Evolutionary conservation across 331 rosid genomes (phyloP), one percentile per base, ranked within the genome.

Genomic region (Telfairia occidentalis): DNA sequence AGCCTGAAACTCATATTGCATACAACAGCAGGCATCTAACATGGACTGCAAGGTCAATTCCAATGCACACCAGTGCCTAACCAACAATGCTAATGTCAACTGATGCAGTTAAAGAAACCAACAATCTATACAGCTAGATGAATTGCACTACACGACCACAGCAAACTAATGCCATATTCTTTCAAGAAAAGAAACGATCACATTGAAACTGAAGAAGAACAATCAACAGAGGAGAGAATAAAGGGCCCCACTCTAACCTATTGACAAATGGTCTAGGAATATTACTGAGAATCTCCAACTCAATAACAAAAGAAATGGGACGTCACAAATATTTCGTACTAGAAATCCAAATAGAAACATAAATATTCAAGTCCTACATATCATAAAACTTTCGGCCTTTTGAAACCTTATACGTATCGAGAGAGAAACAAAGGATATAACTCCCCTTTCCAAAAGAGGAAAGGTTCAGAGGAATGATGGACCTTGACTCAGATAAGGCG

Each of bases 11-110:
- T 26, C 38, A 70, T 45, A 69, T 43, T 69, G 74, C 19, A 43
- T 43, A 24, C 52, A 69, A 45, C 57, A 46, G 75, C 38, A 70
- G 75, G 75, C 75, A 70, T 70, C 75, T 50, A 12, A 5, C 76
- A 50, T 48, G 63, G 32, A 32, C 46, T 73, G 64, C 49, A 73
- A 73, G 48, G 49, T 73, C 55, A 52, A 48, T 30, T 5, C 60
- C 12, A 73, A 48, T 21, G 49, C 61, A 72, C 46, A 67, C 46
- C 43, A 50, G 43, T 49, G 76, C 61, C 74, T 42, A 67, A 50
- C 63, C 63, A 73, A 73, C 64, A 52, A 26, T 30, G 30, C 54
- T 28, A 73, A n/a, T 50, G 64, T 50, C 73, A 66, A 38, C 7
- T 15, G 21, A 71, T 46, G 69, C 26, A 61, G 21, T 4, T 15